Evolutionary conservation across 768 basidiomycete species (phyloP).

Genomic region (Solioccasus polychromus): DNA sequence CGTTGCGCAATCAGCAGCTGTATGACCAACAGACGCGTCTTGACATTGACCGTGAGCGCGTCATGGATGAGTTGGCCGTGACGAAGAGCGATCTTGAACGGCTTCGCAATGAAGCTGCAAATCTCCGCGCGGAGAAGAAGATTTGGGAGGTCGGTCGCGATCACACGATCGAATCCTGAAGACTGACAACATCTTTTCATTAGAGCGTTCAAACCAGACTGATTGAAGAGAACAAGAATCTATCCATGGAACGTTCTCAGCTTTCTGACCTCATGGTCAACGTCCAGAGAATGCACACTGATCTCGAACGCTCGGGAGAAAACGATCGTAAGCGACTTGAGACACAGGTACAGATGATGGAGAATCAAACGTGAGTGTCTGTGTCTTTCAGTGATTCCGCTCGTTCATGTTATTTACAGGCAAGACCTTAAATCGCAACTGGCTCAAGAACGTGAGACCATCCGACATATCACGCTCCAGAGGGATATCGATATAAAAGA

Average conservation of each 20-base stretch:
- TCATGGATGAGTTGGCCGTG: slow-evolving; percentile 61
- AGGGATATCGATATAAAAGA: slow-evolving; percentile 81
- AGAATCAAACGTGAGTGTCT: slow-evolving; percentile 67
- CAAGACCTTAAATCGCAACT: slow-evolving; percentile 73
- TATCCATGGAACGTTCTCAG: slow-evolving; percentile 79
- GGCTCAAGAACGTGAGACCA: slow-evolving; percentile 67
- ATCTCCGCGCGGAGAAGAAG: slow-evolving; percentile 88
- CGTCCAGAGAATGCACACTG: slow-evolving; percentile 87
- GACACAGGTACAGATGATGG: slow-evolving; percentile 72
- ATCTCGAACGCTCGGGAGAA: slow-evolving; percentile 78
- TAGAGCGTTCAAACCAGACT: slow-evolving; percentile 80
- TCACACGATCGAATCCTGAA: background rate
- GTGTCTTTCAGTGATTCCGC: background rate
- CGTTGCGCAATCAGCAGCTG: slow-evolving; percentile 67
- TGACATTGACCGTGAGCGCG: slow-evolving; percentile 72
- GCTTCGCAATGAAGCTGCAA: slow-evolving; percentile 80
- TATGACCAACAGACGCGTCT: slow-evolving; percentile 70
- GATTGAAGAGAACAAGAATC: slow-evolving; percentile 78
- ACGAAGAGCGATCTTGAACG: slow-evolving; percentile 66
- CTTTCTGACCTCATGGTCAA: slow-evolving; percentile 86
- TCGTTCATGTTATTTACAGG: slow-evolving; percentile 36
- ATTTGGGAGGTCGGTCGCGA: slow-evolving; percentile 77
- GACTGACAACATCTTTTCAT: slow-evolving; percentile 7
- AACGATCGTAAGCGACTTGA: slow-evolving; percentile 83
- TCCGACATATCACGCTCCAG: slow-evolving; percentile 73